phyloP scores from a whole-genome alignment of 2,329 filamentous ascomycete species.

The Teratosphaeria destructans region DNA sequence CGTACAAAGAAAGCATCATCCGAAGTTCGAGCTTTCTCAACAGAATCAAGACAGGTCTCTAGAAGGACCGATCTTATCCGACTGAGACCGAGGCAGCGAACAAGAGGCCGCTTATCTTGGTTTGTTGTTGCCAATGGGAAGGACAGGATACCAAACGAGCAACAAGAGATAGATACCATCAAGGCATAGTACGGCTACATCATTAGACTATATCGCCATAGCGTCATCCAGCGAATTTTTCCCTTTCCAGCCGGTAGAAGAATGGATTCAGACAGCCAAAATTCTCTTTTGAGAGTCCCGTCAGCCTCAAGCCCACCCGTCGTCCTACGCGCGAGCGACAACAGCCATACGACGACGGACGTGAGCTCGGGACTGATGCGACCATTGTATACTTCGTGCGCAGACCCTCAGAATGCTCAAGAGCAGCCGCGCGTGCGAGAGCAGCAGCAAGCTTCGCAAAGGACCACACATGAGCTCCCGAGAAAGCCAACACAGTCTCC shows the following conservation, averaged over 20 bases:
- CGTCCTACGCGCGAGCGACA: not conserved
- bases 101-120: not conserved
- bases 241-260: too few relatives aligned
- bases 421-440: not conserved
- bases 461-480: conserved; percentile 4
- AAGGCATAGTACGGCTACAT: not conserved
- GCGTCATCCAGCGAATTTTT: not conserved
- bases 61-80: not conserved
- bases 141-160: not conserved
- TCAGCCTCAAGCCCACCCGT: not conserved
- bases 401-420: conserved; percentile 1
- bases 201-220: not conserved
- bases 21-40: not conserved
- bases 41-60: not conserved
- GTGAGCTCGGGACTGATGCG: not conserved
- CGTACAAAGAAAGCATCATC: not conserved
- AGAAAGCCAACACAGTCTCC: conserved; percentile 7
- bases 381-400: conserved; percentile 6
- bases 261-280: not conserved
- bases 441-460: not conserved
- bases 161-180: not conserved
- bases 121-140: not conserved
- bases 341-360: not conserved
- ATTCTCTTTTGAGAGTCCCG: not conserved
- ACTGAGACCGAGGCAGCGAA: not conserved